Base-by-base conservation (phyloP, 192 early-diverging fungal species). In the Geranomyces variabilis region DNA sequence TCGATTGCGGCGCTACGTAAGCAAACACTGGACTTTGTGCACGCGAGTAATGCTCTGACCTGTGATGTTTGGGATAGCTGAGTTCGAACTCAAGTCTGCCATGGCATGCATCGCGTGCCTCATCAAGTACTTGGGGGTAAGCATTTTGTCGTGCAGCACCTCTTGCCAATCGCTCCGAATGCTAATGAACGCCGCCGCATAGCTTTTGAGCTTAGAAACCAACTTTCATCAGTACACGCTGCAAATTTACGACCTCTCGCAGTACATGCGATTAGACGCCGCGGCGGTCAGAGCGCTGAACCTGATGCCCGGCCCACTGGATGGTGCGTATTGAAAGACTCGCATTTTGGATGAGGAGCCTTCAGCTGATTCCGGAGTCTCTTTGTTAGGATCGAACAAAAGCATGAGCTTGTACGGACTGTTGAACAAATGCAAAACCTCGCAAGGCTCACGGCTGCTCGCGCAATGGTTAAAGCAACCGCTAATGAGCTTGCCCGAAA, bases 401-500 rank as follows among this genome's bases (percentile, higher is more conserved):
- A 85, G 73, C 9, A 89, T 89, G 88, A 86, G 84, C 73, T 76
- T 97, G 31, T 92, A 87, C 63, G 93, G 94, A 0, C 79, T 97
- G 34, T 77, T 98, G 33, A 93, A 96, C 79, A 86, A 91, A 64
- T 95, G 93, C 84, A 92, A 93, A 63, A 98, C 96, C 6, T 73
- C 91, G 0, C 94, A 95, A 62, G 96, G 96, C 0, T 82, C 90
- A 19, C 77, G 96, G 1, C 76, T 96, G 67, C 77, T 98, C 45
- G 88, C 82, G n/a, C 92, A 94, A 68, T 98, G 94, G 93, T 81
- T 98, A 26, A 94, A 93, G 69, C 94, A 96, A 76, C 96, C 96
- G 14, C 82, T 96, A 6, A 76, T 95, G 68, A 81, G 88, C 26
- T 44, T 92, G 19, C 63, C 56, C 1, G 85, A 86, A n/a, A 96